A percentile compares a stretch with the other conserved stretches of the same genome.
Evolutionary conservation across 2,329 filamentous ascomycete genomes (phyloP).

Genomic region (Neocucurbitaria cava): DNA sequence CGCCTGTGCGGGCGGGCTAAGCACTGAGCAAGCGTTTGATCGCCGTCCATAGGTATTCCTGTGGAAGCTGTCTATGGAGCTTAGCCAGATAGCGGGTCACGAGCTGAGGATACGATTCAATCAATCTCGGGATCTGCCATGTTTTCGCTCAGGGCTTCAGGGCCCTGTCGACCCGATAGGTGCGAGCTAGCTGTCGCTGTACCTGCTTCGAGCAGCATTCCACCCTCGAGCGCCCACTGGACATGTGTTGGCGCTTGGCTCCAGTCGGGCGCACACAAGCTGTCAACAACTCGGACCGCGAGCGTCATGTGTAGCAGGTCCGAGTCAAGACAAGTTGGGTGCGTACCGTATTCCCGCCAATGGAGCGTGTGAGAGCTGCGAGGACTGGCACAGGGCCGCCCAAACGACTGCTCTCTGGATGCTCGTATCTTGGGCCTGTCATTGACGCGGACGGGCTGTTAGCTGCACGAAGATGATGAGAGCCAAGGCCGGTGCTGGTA

Average conservation of each 20-base stretch:
- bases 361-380: conserved; percentile 7
- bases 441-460: conserved; percentile 18
- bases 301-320: conserved; percentile 15
- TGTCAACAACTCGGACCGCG: not conserved
- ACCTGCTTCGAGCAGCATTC: conserved; percentile 32
- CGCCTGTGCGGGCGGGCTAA: conserved; percentile 35
- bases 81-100: conserved; percentile 35
- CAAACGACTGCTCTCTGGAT: not conserved
- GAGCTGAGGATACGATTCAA: conserved; percentile 19
- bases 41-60: conserved; percentile 45
- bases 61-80: conserved; percentile 27
- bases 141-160: conserved; percentile 11
- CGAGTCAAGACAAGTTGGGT: conserved; percentile 9
- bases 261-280: conserved; percentile 4
- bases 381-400: not conserved
- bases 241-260: conserved; percentile 12
- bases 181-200: conserved; percentile 18
- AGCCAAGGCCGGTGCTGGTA: conserved; percentile 30
- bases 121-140: conserved; percentile 33
- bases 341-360: conserved; percentile 25
- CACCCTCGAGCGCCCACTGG: conserved; percentile 9
- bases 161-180: conserved; percentile 12
- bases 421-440: conserved; percentile 18
- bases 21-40: conserved; percentile 50
- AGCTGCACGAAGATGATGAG: conserved; percentile 33